Conservation (phyloP, 2,329 filamentous ascomycete species). For the Ceratocystiopsis minuta region DNA sequence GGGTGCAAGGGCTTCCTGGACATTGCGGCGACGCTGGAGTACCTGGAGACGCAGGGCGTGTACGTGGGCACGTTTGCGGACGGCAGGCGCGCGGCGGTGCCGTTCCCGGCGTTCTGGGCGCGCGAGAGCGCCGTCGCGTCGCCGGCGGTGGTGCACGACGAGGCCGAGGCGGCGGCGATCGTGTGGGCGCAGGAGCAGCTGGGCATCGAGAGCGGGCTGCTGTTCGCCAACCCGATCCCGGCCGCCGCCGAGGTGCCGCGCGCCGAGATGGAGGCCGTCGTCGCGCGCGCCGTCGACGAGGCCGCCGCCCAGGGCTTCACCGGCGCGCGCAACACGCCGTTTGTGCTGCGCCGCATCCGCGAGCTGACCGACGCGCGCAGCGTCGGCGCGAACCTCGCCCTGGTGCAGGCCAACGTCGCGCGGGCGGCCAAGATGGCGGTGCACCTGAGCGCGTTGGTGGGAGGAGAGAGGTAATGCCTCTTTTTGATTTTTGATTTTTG, state of each 20-base stretch:
- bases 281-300: slow-evolving; percentile 48
- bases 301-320: slow-evolving; percentile 45
- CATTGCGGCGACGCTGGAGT: slow-evolving; percentile 73
- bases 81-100: slow-evolving; percentile 30
- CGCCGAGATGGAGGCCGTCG: slow-evolving; percentile 49
- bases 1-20: slow-evolving; percentile 96
- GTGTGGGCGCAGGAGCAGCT: slow-evolving; percentile 61
- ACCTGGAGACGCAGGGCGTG: slow-evolving; percentile 53
- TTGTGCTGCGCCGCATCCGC: slow-evolving; percentile 60
- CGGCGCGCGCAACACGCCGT: slow-evolving; percentile 71
- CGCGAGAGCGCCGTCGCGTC: slow-evolving; percentile 70
- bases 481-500: background rate
- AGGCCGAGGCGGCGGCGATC: slow-evolving; percentile 75
- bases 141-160: slow-evolving; percentile 54
- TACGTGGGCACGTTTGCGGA: slow-evolving; percentile 81
- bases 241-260: slow-evolving; percentile 50
- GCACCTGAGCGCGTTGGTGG: slow-evolving; percentile 20
- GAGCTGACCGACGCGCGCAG: slow-evolving; percentile 57
- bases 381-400: slow-evolving; percentile 53
- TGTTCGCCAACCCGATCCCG: slow-evolving; percentile 82
- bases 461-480: slow-evolving; percentile 2
- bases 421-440: slow-evolving; percentile 36
- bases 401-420: slow-evolving; percentile 35
- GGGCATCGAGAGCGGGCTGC: slow-evolving; percentile 56
- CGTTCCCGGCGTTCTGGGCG: slow-evolving; percentile 88